Evolutionary conservation across 805 yeast genomes (phyloP).

Genomic region (Soucietia sequanensis): DNA sequence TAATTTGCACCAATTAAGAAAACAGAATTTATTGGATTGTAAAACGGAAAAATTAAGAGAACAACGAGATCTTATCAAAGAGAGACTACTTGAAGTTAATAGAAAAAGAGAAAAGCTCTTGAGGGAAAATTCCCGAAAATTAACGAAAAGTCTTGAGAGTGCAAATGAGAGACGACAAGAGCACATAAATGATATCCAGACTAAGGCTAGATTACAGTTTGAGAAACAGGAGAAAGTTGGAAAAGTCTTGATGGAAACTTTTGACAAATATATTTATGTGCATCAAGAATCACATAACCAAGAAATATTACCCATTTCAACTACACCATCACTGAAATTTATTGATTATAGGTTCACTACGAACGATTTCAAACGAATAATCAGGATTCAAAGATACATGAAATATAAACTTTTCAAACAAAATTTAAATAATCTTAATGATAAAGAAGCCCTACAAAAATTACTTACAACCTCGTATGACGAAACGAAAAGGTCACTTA

Average conservation of each 20-base stretch:
- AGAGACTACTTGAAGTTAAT: conserved; percentile 6
- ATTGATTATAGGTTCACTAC: too few species aligned
- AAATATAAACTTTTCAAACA: too few species aligned
- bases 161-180: conserved; percentile 7
- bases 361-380: too few species aligned
- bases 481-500: background rate
- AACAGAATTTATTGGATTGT: conserved; percentile 5
- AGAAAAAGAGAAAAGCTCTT: conserved; percentile 3
- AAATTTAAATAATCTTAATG: too few species aligned
- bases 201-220: conserved; percentile 5
- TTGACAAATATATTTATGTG: too few species aligned
- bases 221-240: conserved; percentile 1
- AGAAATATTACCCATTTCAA: too few species aligned
- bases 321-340: too few species aligned
- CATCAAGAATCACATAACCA: too few species aligned
- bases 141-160: conserved; percentile 6
- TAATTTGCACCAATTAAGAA: conserved; percentile 10
- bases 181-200: conserved; percentile 5
- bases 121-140: conserved; percentile 3
- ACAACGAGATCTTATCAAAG: conserved; percentile 5
- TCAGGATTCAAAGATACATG: too few species aligned
- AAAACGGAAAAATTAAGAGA: conserved; percentile 6
- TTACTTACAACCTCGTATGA: conserved; percentile 1
- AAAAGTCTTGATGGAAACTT: too few species aligned
- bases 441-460: too few species aligned